Evolutionary conservation across 805 yeast genomes (phyloP).

Genomic region (Starmerella potacharoeniae): DNA sequence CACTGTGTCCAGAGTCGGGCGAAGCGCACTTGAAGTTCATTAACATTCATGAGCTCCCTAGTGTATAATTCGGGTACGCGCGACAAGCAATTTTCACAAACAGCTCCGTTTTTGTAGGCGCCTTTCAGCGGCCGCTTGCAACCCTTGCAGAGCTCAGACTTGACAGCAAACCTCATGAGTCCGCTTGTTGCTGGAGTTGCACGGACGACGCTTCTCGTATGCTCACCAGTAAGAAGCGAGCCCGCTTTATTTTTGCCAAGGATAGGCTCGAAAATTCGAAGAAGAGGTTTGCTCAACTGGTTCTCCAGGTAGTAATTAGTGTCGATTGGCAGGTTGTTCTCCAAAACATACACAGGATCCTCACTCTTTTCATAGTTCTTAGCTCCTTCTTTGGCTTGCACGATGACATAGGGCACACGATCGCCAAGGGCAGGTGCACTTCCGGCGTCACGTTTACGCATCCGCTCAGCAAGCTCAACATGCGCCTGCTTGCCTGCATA

Average conservation of each 20-base stretch:
- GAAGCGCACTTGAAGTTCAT: constrained; percentile 68
- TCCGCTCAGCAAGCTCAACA: constrained; percentile 88
- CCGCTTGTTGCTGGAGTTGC: constrained; percentile 76
- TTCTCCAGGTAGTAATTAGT: constrained; percentile 88
- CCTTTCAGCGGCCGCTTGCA: constrained; percentile 69
- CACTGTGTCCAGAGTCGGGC: constrained; percentile 95
- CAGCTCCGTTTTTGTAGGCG: constrained; percentile 47
- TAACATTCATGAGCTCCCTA: constrained; percentile 68
- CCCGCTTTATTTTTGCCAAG: constrained; percentile 76
- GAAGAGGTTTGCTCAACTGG: constrained; percentile 83
- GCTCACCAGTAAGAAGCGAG: constrained; percentile 69
- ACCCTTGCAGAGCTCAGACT: constrained; percentile 76
- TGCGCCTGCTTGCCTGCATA: constrained; percentile 97
- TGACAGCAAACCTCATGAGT: constrained; percentile 80
- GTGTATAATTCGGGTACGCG: constrained; percentile 70
- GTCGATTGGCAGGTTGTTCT: constrained; percentile 85
- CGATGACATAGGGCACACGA: constrained; percentile 93
- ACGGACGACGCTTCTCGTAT: constrained; percentile 60
- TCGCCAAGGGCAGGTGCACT: constrained; percentile 96
- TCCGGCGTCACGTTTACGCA: constrained; percentile 94
- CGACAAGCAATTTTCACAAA: constrained; percentile 64
- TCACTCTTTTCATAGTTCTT: constrained; percentile 93
- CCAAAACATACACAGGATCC: constrained; percentile 88
- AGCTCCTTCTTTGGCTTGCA: constrained; percentile 62
- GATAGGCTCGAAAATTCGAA: constrained; percentile 90